Conservation (phyloP, 768 basidiomycete species). For the Leccinum uliginosum region DNA sequence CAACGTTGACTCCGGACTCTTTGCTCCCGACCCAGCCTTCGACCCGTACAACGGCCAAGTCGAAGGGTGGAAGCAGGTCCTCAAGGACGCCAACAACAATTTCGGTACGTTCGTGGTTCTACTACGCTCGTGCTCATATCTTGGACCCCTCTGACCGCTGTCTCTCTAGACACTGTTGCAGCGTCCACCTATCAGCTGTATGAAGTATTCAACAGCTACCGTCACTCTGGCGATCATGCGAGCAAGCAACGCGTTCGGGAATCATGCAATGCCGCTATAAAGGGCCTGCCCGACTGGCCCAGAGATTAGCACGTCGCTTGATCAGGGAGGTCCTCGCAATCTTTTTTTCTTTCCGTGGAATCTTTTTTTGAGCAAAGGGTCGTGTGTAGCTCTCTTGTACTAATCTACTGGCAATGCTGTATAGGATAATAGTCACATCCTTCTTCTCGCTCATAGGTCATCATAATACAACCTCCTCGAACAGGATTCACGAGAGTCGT, state of each 20-base stretch:
- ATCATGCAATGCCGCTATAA: conserved; percentile 70
- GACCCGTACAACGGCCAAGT: conserved; percentile 47
- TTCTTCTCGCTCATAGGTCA: not conserved
- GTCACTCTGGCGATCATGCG: conserved; percentile 65
- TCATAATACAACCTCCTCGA: conserved; percentile 40
- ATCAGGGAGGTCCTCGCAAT: not conserved
- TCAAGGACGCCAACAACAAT: conserved; percentile 52
- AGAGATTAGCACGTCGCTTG: conserved; percentile 16
- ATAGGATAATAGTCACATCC: not conserved
- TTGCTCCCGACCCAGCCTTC: conserved; percentile 31
- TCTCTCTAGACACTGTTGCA: conserved; percentile 40
- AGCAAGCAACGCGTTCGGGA: conserved; percentile 76
- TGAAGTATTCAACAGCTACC: conserved; percentile 69
- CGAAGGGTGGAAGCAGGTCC: conserved; percentile 52
- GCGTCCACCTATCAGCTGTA: conserved; percentile 74
- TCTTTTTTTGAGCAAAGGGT: not conserved
- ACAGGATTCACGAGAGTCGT: conserved; percentile 72
- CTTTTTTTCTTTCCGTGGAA: not conserved
- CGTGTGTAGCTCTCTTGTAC: conserved; percentile 1
- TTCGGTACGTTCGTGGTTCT: conserved; percentile 38
- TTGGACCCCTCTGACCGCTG: not conserved
- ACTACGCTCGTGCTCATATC: not conserved
- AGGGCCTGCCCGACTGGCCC: conserved; percentile 74
- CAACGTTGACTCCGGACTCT: conserved; percentile 30
- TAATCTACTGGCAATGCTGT: conserved; percentile 6